A percentile compares a stretch with the other conserved stretches of the same genome.
phyloP scores from a whole-genome alignment of 805 yeast genomes.

The Babjeviella inositovora region DNA sequence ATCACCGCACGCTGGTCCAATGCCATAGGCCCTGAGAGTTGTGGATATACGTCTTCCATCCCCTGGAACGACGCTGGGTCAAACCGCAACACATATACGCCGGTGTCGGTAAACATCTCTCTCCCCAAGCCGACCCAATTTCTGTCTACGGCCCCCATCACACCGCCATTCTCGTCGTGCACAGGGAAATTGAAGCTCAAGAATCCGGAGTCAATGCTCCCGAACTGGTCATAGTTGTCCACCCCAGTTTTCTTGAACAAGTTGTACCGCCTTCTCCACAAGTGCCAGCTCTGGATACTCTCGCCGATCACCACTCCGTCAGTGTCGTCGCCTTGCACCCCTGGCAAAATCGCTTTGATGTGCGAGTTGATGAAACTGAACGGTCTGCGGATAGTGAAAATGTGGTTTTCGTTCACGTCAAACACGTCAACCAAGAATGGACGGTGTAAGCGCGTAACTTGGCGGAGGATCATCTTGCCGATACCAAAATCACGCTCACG shows the following conservation, averaged over 20 bases:
- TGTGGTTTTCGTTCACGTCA: constrained; percentile 41
- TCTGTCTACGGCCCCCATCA: constrained; percentile 69
- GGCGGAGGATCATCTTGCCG: constrained; percentile 59
- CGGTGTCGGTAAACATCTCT: constrained; percentile 89
- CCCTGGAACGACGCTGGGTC: constrained; percentile 57
- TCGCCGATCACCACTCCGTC: constrained; percentile 55
- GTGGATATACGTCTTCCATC: constrained; percentile 31
- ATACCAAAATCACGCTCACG: constrained; percentile 68
- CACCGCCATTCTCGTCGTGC: constrained; percentile 32
- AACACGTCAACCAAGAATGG: constrained; percentile 68
- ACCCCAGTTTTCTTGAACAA: constrained; percentile 34
- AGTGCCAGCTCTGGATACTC: constrained; percentile 85
- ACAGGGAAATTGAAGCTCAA: constrained; percentile 80
- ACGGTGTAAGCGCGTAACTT: constrained; percentile 70
- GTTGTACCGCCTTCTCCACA: constrained; percentile 83
- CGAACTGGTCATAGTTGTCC: constrained; percentile 58
- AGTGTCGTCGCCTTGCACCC: constrained; percentile 21
- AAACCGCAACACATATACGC: constrained; percentile 78
- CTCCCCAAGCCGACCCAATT: constrained; percentile 94
- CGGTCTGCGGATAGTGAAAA: constrained; percentile 61
- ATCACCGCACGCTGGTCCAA: constrained; percentile 76
- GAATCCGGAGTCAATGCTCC: constrained; percentile 75
- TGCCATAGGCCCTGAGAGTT: constrained; percentile 33
- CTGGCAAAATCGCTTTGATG: constrained; percentile 58
- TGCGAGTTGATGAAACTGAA: constrained; percentile 84